phyloP scores from a whole-genome alignment of 495 filamentous ascomycete species.

The Aspergillus panamensis region DNA sequence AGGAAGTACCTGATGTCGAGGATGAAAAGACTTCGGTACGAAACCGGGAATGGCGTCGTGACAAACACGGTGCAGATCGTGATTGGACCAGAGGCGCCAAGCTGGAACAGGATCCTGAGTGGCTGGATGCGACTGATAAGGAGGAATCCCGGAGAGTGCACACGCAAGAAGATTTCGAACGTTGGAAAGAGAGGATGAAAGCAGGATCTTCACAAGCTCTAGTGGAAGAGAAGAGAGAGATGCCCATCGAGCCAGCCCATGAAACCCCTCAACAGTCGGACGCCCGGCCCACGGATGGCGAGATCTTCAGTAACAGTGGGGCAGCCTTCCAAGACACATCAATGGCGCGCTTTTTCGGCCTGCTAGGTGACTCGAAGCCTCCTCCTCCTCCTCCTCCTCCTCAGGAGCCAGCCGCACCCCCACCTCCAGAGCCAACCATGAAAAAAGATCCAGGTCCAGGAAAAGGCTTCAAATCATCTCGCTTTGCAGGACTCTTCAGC shows the following conservation, averaged over 20 bases:
- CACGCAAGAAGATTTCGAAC: constrained; percentile 89
- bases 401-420: constrained; percentile 4
- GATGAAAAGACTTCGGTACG: constrained; percentile 50
- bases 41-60: constrained; percentile 64
- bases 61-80: constrained; percentile 57
- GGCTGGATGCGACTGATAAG: constrained; percentile 75
- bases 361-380: constrained; percentile 52
- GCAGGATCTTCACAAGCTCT: constrained; percentile 44
- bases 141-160: constrained; percentile 62
- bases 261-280: constrained; percentile 31
- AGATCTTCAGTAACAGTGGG: constrained; percentile 36
- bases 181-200: constrained; percentile 93
- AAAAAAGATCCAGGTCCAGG: constrained; percentile 18
- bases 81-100: constrained; percentile 54
- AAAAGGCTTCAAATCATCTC: constrained; percentile 56
- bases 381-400: constrained; percentile 24
- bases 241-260: constrained; percentile 25
- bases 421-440: constrained; percentile 25
- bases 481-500: constrained; percentile 81
- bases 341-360: constrained; percentile 78
- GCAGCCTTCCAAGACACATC: constrained; percentile 53
- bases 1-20: constrained; percentile 55
- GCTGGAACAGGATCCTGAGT: constrained; percentile 78
- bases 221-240: constrained; percentile 48
- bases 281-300: constrained; percentile 34